Conservation (phyloP, 106 monocot genomes). For the Amphibolis antarctica region DNA sequence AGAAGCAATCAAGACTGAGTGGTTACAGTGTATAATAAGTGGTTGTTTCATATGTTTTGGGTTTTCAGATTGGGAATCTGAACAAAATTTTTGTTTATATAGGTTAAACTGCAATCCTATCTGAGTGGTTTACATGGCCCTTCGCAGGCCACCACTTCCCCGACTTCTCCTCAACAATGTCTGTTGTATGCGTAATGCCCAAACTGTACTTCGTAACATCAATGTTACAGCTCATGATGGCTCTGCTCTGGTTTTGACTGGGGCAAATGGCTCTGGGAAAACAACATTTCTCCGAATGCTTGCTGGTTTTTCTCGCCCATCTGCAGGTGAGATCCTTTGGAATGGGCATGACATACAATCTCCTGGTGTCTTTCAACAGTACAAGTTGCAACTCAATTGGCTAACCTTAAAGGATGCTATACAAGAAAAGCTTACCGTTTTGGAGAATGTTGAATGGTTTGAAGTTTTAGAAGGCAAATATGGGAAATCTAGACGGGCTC, state of each 20-base stretch:
- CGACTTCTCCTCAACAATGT: conserved; percentile 78
- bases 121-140: conserved; percentile 27
- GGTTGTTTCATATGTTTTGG: too few species aligned
- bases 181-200: conserved; percentile 96
- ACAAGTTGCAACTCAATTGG: conserved; percentile 96
- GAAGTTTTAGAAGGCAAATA: conserved; percentile 87
- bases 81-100: too few species aligned
- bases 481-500: conserved; percentile 38
- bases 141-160: conserved; percentile 36
- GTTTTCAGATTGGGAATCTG: too few species aligned
- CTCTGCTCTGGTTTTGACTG: conserved; percentile 69
- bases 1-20: too few species aligned
- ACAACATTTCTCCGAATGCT: conserved; percentile 94
- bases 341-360: conserved; percentile 85
- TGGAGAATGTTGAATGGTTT: conserved; percentile 91
- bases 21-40: too few species aligned
- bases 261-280: conserved; percentile 94
- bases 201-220: conserved; percentile 70
- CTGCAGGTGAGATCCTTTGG: conserved; percentile 91
- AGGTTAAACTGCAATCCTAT: too few species aligned
- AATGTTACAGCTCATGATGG: conserved; percentile 80
- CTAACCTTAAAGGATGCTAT: conserved; percentile 79
- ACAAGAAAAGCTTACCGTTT: conserved; percentile 64
- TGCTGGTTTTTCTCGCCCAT: conserved; percentile 87
- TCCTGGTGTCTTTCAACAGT: conserved; percentile 81